Base-by-base conservation (phyloP, 805 yeast genomes). In the Candida boidinii region DNA sequence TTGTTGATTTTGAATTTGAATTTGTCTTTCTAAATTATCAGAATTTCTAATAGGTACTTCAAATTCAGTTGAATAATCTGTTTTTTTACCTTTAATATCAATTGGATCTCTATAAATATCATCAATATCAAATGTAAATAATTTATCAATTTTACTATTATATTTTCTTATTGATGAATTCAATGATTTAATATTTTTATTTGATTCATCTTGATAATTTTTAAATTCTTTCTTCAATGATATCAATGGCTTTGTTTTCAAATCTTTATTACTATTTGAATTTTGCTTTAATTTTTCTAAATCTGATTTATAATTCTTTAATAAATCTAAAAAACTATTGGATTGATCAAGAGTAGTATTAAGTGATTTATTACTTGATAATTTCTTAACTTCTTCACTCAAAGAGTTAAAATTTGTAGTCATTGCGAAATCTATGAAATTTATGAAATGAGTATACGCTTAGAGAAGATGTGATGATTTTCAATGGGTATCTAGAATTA, bases 171-270 rank as follows among this genome's bases (percentile, higher is more conserved):
- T 42, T 2, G 48, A 30, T 17, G 43, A 36, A 35, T 54, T 51
- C 20, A 48, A 32, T 14, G 46, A 38, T 27, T 48, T 42, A 34
- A 52, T 50, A 39, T 56, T 46, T 28, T 59, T 65, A 28, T 59
- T 29, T 3, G 53, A 43, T 31, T 48, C 48, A 16, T 54, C 55
- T 34, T 43, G 46, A 44, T 46, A 39, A 18, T 36, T 34, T 7
- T 44, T 32, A 23, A 39, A 28, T 14, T 38, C 26, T 7, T 34
- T 27, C 6, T 19, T 19, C 9, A 19, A 19, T 28, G 4, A 19
- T 17, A 4, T 31, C 17, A 18, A 43, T 31, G 10, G 35, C 35
- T 20, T 38, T 35, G 16, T 31, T 21, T 18, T 27, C 28, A 17
- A 13, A 22, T 7, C 19, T 24, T 14, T 24, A 16, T 14, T 29